Evolutionary conservation across 306 rosid species (phyloP), one percentile per base, ranked within the genome.

Genomic region (Sophora flavescens): DNA sequence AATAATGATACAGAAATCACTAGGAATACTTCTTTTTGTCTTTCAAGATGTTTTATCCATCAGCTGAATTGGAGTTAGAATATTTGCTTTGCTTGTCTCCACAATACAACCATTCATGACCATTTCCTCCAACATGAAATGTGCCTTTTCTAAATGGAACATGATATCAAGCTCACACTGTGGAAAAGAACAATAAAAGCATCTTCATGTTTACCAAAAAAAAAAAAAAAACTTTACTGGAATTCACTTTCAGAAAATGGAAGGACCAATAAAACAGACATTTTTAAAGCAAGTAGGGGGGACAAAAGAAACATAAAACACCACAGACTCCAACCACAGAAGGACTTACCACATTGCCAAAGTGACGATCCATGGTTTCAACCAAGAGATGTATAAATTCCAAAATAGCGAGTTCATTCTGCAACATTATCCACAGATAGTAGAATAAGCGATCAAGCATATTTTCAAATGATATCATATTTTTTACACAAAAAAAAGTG

Each of bases 81-180:
- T 91, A 81, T 86, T 90, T 54, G 90, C 26, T 86, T 93, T 93
- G 88, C 90, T 90, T 7, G 91, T 90, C 86, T 95, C 97, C 68
- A 95, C 93, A 47, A 95, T 42, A 74, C 96, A 92, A 18, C 97
- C 97, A 75, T 92, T 95, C 97, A 95, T 90, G 77, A 95, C 97
- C 97, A 95, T 92, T 80, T 92, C 97, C 85, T 95, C 99, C 85
- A 95, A 84, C 97, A 92, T 90, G 91, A 92, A 95, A 85, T 95
- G 97, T 9, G 97, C 96, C 53, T 95, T 95, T 85, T 95, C 97
- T 72, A 95, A 80, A 84, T 95, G 99, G 81, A 95, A 95, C 99
- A 95, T 95, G 77, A 95, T 95, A 81, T 95, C 99, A 48, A 95
- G 96, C 87, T 95, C 97, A 78, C 99, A 95, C 97, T 90, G 93